A percentile compares a stretch with the other conserved stretches of the same genome.
Conservation (phyloP, 495 filamentous ascomycete species). For the Trypethelium eluteriae region DNA sequence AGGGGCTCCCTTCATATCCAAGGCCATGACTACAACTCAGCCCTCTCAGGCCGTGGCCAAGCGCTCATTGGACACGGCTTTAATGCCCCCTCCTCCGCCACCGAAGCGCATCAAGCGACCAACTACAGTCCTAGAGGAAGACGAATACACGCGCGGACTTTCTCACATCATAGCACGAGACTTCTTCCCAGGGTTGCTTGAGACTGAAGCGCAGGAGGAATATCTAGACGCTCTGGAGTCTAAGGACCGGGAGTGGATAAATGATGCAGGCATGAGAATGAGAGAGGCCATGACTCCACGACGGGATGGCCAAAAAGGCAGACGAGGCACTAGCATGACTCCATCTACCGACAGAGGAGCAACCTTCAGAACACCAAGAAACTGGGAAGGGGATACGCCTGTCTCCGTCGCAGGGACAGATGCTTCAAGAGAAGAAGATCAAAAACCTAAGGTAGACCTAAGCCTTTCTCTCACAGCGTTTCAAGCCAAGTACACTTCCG, state of each 20-base stretch:
- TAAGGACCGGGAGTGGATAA: conserved; percentile 76
- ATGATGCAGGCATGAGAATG: conserved; percentile 64
- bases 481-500: conserved; percentile 87
- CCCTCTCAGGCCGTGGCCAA: conserved; percentile 47
- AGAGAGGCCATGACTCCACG: conserved; percentile 76
- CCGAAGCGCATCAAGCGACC: conserved; percentile 91
- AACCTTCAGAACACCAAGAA: conserved; percentile 44
- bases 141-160: conserved; percentile 80
- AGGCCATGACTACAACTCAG: neutral
- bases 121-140: conserved; percentile 83
- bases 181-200: conserved; percentile 88
- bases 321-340: conserved; percentile 34
- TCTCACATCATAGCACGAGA: conserved; percentile 94
- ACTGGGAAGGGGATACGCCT: conserved; percentile 61
- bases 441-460: conserved; percentile 58
- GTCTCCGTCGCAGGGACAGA: conserved; percentile 43
- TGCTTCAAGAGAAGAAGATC: conserved; percentile 19
- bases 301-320: conserved; percentile 41
- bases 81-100: conserved; percentile 88
- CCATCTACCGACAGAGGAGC: conserved; percentile 28
- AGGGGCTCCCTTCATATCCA: neutral
- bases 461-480: conserved; percentile 76
- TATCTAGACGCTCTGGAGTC: conserved; percentile 87
- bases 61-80: conserved; percentile 56
- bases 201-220: conserved; percentile 78